Evolutionary conservation across 2,329 filamentous ascomycete species (phyloP), one percentile per base, ranked within the genome.

Genomic region (Colletotrichum tofieldiae): DNA sequence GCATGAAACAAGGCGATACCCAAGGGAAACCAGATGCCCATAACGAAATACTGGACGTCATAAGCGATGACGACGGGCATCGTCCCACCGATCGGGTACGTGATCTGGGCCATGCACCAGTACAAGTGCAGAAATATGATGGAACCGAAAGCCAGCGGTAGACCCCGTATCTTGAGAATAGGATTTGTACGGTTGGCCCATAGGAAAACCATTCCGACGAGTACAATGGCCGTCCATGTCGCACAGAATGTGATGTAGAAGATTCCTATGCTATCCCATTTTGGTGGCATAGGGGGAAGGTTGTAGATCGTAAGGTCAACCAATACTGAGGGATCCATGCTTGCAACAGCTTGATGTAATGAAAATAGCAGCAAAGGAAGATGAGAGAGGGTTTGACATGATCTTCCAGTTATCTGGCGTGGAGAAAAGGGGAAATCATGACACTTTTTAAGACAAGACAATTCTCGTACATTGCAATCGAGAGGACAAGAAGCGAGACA

Each of bases 1-100:
- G 86, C 88, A 73, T 90, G 88, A 77, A 90, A 91, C 5, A 90
- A 78, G 3, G 88, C 88, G 51, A 91, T 86, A 2, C 89, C 89
- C 20, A 88, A 81, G 1, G 89, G 89, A 3, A 91, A 82, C 78
- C 87, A 88, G 62, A 87, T 84, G 49, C 86, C 88, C 89, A 91
- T 91, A 77, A 88, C 82, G 83, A 88, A 91, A 76, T 86, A 91
- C 75, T 89, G 87, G 4, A 84, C 78, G 41, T 85, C 81, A 70
- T 88, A 89, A 0, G 87, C 81, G 18, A 78, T 63, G 1, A 83
- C 75, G 1, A 81, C 65, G 0, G 81, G 86, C 66, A 86, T 80
- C 4, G 84, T 79, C 12, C 81, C 59, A 9, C 84, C 84, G 35
- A 86, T 78, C 14, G 82, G 79, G n/a, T 85, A 83, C 26, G 82